phyloP scores from a whole-genome alignment of 1,284 basidiomycete genomes.

The Puccinia horiana region DNA sequence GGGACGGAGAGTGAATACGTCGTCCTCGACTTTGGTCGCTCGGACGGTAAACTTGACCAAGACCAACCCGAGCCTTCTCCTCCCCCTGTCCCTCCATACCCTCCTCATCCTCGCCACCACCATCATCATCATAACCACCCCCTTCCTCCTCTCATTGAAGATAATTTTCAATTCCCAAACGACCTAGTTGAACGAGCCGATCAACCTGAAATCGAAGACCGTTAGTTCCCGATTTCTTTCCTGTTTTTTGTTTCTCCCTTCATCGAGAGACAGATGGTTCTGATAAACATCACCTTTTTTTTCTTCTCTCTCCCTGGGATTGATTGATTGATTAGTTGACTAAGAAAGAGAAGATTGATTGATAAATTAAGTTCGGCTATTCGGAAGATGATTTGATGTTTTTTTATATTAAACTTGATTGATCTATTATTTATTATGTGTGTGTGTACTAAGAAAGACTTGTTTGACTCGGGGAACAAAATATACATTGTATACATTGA shows the following conservation, averaged over 20 bases:
- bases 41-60: constrained; percentile 28
- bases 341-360: not conserved
- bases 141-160: not conserved
- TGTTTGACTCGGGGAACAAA: too few species aligned
- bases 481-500: too few species aligned
- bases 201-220: not conserved
- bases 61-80: not conserved
- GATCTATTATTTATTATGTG: too few species aligned
- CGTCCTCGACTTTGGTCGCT: constrained; percentile 44
- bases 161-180: not conserved
- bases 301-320: not conserved
- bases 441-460: too few species aligned
- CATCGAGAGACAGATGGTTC: not conserved
- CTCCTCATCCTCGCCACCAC: not conserved
- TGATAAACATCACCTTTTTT: not conserved
- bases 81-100: not conserved
- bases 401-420: too few species aligned
- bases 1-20: constrained; percentile 50
- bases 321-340: not conserved
- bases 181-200: not conserved
- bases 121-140: not conserved
- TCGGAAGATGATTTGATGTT: too few species aligned
- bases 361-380: too few species aligned
- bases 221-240: not conserved
- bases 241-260: not conserved